These are phyloP conservation scores for Taphrina wiesneri DNA, from an alignment of 1,139 yeast genomes.

Conservation along the genomic window DNA sequence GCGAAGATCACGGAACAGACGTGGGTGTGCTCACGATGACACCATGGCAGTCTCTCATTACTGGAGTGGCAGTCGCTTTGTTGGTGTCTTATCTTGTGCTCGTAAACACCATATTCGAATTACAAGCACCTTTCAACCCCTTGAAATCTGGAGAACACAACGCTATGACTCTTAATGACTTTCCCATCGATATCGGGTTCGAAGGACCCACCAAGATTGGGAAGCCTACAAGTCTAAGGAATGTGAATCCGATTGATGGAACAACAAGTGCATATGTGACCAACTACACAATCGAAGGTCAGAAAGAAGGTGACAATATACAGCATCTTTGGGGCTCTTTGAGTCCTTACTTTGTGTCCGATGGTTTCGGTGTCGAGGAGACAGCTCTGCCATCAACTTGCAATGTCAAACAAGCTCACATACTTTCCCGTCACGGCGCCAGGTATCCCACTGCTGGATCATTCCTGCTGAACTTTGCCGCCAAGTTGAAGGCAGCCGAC, in stretches of 20 bases:
- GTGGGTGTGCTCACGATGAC: constrained; percentile 2
- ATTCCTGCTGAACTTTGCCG: constrained; percentile 10
- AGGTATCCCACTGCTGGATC: constrained; percentile 32
- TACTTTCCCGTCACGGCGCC: constrained; percentile 26
- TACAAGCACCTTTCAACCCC: neutral
- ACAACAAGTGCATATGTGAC: constrained; percentile 8
- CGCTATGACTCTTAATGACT: neutral
- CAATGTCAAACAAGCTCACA: constrained; percentile 25
- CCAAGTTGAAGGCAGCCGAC: constrained; percentile 1
- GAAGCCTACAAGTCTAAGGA: constrained; percentile 11
- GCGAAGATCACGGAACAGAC: no score
- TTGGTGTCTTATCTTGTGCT: constrained; percentile 17
- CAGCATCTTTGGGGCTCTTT: constrained; percentile 28
- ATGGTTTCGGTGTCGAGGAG: constrained; percentile 26
- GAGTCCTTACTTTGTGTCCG: constrained; percentile 27
- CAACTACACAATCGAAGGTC: constrained; percentile 18
- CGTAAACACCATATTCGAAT: constrained; percentile 8
- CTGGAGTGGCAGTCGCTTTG: neutral
- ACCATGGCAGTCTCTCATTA: constrained; percentile 23
- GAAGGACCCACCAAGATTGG: constrained; percentile 25
- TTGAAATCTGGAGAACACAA: neutral
- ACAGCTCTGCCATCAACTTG: constrained; percentile 13
- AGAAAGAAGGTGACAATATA: constrained; percentile 3
- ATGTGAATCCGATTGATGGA: constrained; percentile 6
- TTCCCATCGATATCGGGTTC: constrained; percentile 23